Evolutionary conservation across 202 grass and related monocot species (phyloP).

Genomic region (Carex arenaria): DNA sequence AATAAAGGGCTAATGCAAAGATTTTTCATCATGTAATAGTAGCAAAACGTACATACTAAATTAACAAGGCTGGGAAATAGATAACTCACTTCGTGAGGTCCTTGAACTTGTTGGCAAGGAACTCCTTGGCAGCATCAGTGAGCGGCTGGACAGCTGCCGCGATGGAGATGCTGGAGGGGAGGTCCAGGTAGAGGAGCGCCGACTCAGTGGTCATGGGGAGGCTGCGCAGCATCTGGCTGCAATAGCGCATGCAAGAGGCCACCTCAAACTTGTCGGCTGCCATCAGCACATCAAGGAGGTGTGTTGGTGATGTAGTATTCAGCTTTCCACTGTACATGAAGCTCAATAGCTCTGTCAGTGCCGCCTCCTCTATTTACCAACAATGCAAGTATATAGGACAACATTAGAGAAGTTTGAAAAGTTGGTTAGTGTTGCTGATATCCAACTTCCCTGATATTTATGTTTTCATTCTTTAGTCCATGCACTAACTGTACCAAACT

Average conservation of each 20-base stretch:
- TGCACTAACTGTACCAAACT: neutral
- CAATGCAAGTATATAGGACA: neutral
- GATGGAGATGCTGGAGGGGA: slow-evolving; percentile 60
- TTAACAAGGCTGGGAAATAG: slow-evolving; percentile 18
- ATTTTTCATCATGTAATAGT: neutral
- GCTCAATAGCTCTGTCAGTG: slow-evolving; percentile 77
- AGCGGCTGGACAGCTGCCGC: slow-evolving; percentile 69
- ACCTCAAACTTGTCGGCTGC: slow-evolving; percentile 94
- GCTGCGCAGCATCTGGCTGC: slow-evolving; percentile 81
- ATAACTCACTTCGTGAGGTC: slow-evolving; percentile 81
- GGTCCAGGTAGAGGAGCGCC: slow-evolving; percentile 79
- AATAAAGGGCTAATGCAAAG: neutral
- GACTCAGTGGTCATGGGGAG: slow-evolving; percentile 85
- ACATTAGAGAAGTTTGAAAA: neutral
- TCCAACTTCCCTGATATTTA: neutral
- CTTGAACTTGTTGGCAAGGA: slow-evolving; percentile 68
- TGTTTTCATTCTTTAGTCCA: neutral
- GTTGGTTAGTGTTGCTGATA: neutral
- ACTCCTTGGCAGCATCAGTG: slow-evolving; percentile 72
- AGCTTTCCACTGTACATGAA: slow-evolving; percentile 94
- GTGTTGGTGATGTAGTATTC: slow-evolving; percentile 45
- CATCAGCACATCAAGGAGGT: slow-evolving; percentile 84
- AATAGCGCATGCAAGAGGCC: slow-evolving; percentile 85
- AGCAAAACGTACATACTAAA: neutral
- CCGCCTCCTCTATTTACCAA: slow-evolving; percentile 74